Percentiles rank a stretch among this genome's conserved stretches.
Conservation (phyloP, 805 yeast species). For the Clavispora santaluciae region DNA sequence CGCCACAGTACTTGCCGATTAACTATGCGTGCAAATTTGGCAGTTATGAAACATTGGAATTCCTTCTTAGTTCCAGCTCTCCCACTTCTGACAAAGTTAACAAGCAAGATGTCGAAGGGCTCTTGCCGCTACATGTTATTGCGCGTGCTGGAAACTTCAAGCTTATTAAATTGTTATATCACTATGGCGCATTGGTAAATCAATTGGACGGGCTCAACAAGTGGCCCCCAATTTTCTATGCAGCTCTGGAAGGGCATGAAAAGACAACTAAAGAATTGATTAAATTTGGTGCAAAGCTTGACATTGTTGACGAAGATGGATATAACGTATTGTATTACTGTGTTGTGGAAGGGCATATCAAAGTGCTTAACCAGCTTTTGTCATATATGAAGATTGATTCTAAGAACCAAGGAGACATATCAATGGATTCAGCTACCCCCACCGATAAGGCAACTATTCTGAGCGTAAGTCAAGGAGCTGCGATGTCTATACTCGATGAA, state of each 20-base stretch:
- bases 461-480: slow-evolving; percentile 3
- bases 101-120: slow-evolving; percentile 81
- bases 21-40: slow-evolving; percentile 89
- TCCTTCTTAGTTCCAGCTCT: slow-evolving; percentile 44
- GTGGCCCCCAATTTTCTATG: slow-evolving; percentile 93
- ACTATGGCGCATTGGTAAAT: slow-evolving; percentile 72
- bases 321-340: slow-evolving; percentile 82
- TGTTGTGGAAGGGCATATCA: slow-evolving; percentile 88
- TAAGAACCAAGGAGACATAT: not conserved
- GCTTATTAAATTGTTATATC: slow-evolving; percentile 61
- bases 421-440: not conserved
- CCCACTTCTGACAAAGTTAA: slow-evolving; percentile 25
- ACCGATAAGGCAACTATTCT: not conserved
- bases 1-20: slow-evolving; percentile 67
- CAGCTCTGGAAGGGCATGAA: slow-evolving; percentile 79
- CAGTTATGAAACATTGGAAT: slow-evolving; percentile 61
- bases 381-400: slow-evolving; percentile 22
- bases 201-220: slow-evolving; percentile 78
- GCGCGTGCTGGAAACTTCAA: slow-evolving; percentile 77
- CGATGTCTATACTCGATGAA: slow-evolving; percentile 25
- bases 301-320: slow-evolving; percentile 71
- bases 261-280: slow-evolving; percentile 67
- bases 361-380: slow-evolving; percentile 67
- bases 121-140: slow-evolving; percentile 81
- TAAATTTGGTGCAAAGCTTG: slow-evolving; percentile 65